These are phyloP conservation scores for Trichosanthes cucumerina DNA, from an alignment of 306 rosid genomes.

Conservation along the genomic window DNA sequence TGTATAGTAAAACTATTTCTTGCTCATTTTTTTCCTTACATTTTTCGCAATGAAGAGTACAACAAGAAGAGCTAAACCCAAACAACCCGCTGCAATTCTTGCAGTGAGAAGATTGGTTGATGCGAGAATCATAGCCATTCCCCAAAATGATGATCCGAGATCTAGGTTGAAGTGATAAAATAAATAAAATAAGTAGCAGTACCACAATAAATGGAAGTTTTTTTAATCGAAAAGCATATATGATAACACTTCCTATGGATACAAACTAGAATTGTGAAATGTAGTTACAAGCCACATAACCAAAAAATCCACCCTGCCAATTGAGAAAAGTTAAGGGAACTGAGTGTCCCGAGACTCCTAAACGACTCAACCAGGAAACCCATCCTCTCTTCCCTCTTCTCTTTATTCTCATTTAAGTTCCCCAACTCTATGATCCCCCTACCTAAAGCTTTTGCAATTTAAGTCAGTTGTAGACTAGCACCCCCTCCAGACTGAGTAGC, in stretches of 20 bases:
- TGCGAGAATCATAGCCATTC: conserved; percentile 87
- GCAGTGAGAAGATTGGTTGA: conserved; percentile 74
- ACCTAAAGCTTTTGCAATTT: too few relatives aligned
- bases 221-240: background rate
- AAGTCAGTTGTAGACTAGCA: too few relatives aligned
- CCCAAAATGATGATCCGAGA: conserved; percentile 98
- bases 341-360: background rate
- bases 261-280: background rate
- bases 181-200: background rate
- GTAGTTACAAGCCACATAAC: background rate
- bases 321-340: background rate
- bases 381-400: too few relatives aligned
- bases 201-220: background rate
- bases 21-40: conserved; percentile 38
- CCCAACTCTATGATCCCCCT: too few relatives aligned
- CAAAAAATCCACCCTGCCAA: background rate
- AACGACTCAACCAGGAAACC: background rate
- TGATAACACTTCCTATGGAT: background rate
- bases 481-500: background rate
- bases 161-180: conserved; percentile 36
- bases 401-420: too few relatives aligned
- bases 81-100: conserved; percentile 89
- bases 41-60: conserved; percentile 88
- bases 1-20: background rate
- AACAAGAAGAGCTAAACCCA: conserved; percentile 55